Percentiles rank a stretch among this genome's conserved stretches.
These are phyloP conservation scores for Sarocladiaceae sp. DNA, from an alignment of 2,329 filamentous ascomycete genomes.

Conservation along the genomic window DNA sequence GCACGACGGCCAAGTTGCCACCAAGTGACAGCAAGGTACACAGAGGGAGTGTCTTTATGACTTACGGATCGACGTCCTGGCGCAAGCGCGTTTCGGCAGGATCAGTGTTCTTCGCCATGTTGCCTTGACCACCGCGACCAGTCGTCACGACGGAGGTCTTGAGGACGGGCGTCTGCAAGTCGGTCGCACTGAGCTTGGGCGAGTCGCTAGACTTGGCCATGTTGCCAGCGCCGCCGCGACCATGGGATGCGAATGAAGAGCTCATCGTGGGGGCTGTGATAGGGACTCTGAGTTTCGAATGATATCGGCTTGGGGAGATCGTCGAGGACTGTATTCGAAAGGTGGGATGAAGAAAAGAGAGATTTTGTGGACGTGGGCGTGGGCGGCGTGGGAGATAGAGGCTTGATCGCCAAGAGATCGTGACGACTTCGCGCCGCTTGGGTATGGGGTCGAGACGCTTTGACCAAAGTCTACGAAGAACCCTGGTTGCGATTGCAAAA, in stretches of 20 bases:
- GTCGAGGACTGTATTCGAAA: neutral
- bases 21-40: too few relatives aligned
- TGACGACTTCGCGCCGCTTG: slow-evolving; percentile 4
- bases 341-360: neutral
- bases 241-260: slow-evolving; percentile 54
- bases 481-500: too few relatives aligned
- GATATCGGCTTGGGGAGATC: neutral
- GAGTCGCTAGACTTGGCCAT: slow-evolving; percentile 53
- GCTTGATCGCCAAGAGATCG: slow-evolving; percentile 9
- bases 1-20: too few relatives aligned
- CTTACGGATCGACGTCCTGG: slow-evolving; percentile 77
- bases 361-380: slow-evolving; percentile 1
- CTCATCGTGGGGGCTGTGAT: slow-evolving; percentile 28
- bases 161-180: slow-evolving; percentile 77
- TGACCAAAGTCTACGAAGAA: too few relatives aligned
- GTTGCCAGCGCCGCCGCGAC: slow-evolving; percentile 76
- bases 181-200: slow-evolving; percentile 51
- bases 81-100: slow-evolving; percentile 68
- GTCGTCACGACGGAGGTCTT: slow-evolving; percentile 85
- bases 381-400: neutral
- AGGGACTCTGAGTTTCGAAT: neutral
- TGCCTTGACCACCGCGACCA: slow-evolving; percentile 81
- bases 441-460: neutral
- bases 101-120: slow-evolving; percentile 75
- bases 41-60: too few relatives aligned